Base-by-base conservation (phyloP, 805 yeast species). In the Cyberlindnera euphorbiae region DNA sequence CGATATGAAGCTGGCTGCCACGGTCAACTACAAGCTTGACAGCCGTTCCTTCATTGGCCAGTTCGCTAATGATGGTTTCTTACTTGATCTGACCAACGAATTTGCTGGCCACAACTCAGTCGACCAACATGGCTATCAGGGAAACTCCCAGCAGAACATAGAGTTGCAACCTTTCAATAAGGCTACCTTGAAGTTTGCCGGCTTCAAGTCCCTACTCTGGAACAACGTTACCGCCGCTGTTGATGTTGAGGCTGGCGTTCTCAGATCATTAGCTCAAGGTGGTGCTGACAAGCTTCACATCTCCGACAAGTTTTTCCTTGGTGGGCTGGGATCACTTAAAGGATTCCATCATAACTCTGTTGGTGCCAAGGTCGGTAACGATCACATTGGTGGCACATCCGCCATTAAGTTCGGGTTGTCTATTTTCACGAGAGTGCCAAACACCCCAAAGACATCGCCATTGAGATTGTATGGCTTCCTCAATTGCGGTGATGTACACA, bases 291-390 rank as follows among this genome's bases (percentile, higher is more conserved):
- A 32, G 36, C 60, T 84, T 1, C 88, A 82, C 49, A 55, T 78
- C 25, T 66, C 77, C 38, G 96, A 87, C 55, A 68, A 79, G 42
- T 84, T 86, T 54, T 80, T 75, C 53, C 64, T 85, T 33, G 88
- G 93, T 12, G 94, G 93, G 0, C 59, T 71, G 17, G 61, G 68
- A 33, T 73, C 77, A 6, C 68, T 83, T 34, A 67, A 74, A 42
- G 90, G 89, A 1, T 82, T 80, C 57, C 62, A 71, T n/a, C 57
- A 70, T 34, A 77, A 77, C 55, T 63, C 78, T 6, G 64, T 79
- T 32, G 83, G 86, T 26, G 60, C 68, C 1, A 62, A 70, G 36
- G 72, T 62, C 32, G 64, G 61, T 3, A 48, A 49, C 6, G 77
- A 72, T 39, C 65, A 67, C 27, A 46, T 71, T 11, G 90, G 93